phyloP scores from a whole-genome alignment of 352 stramenopile species.

The Pythium phragmitis region DNA sequence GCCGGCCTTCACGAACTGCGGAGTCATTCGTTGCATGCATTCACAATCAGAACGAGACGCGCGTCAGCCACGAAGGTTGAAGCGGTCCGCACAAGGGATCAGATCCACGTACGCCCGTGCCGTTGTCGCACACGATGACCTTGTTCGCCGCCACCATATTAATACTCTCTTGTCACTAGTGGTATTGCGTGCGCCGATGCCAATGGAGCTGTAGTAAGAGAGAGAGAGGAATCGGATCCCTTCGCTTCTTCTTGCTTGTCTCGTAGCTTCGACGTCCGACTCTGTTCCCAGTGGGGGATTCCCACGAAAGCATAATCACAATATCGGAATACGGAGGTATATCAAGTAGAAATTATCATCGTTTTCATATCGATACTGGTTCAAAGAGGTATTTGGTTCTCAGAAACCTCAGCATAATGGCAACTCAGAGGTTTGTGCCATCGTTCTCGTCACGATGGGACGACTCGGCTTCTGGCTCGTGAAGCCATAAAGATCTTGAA shows the following conservation, averaged over 20 bases:
- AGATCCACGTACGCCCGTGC: conserved; percentile 62
- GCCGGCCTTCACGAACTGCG: conserved; percentile 89
- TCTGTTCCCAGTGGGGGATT: conserved; percentile 5
- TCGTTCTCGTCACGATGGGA: not conserved
- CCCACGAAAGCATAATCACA: conserved; percentile 14
- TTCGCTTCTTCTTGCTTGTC: conserved; percentile 12
- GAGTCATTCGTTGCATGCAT: not conserved
- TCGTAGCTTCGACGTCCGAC: conserved; percentile 22
- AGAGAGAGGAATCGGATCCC: not conserved
- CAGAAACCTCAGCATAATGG: conserved; percentile 1
- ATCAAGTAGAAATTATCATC: conserved; percentile 1
- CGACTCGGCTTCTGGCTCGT: conserved; percentile 10
- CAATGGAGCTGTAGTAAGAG: not conserved
- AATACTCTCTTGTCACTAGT: conserved; percentile 1
- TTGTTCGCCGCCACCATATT: conserved; percentile 84
- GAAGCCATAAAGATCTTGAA: conserved; percentile 1
- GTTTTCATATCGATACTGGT: not conserved
- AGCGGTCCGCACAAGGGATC: not conserved
- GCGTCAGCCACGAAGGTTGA: not conserved
- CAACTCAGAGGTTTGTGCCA: not conserved
- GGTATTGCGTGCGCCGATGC: not conserved
- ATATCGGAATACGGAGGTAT: conserved; percentile 16
- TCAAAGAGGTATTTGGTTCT: not conserved
- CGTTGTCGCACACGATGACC: conserved; percentile 89
- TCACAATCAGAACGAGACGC: not conserved